phyloP scores from a whole-genome alignment of 2,329 filamentous ascomycete species.

The Mariannaea elegans region DNA sequence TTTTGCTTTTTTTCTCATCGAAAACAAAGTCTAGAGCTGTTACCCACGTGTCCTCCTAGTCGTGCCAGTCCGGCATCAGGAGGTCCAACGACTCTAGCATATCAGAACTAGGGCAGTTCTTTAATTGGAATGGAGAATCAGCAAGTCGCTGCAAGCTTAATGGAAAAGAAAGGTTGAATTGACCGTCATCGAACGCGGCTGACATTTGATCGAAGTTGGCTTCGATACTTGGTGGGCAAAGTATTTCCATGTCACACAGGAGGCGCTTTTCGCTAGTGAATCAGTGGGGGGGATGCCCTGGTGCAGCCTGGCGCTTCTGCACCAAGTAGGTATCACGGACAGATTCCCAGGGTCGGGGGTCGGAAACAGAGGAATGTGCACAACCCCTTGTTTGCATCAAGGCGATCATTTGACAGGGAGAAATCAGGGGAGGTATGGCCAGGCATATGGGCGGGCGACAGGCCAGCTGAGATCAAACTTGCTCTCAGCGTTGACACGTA shows the following conservation, averaged over 20 bases:
- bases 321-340: not conserved
- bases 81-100: slow-evolving; percentile 8
- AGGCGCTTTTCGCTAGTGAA: not conserved
- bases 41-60: slow-evolving; percentile 24
- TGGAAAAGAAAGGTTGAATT: too few species aligned
- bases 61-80: slow-evolving; percentile 10
- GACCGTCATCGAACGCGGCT: too few species aligned
- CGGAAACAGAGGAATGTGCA: slow-evolving; percentile 14
- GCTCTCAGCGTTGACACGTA: not conserved
- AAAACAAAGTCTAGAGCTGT: slow-evolving; percentile 11
- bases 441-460: not conserved
- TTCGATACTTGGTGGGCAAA: too few species aligned
- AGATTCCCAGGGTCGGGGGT: slow-evolving; percentile 9
- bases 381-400: slow-evolving; percentile 16
- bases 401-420: slow-evolving; percentile 18
- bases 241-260: too few species aligned
- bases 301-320: not conserved
- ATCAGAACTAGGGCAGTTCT: slow-evolving; percentile 12
- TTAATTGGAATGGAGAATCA: too few species aligned
- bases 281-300: not conserved
- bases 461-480: not conserved
- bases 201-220: too few species aligned
- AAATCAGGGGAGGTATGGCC: slow-evolving; percentile 14
- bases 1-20: not conserved
- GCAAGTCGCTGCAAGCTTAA: too few species aligned